Evolutionary conservation across 2,329 filamentous ascomycete genomes (phyloP).

Genomic region (Fusarium sp.): DNA sequence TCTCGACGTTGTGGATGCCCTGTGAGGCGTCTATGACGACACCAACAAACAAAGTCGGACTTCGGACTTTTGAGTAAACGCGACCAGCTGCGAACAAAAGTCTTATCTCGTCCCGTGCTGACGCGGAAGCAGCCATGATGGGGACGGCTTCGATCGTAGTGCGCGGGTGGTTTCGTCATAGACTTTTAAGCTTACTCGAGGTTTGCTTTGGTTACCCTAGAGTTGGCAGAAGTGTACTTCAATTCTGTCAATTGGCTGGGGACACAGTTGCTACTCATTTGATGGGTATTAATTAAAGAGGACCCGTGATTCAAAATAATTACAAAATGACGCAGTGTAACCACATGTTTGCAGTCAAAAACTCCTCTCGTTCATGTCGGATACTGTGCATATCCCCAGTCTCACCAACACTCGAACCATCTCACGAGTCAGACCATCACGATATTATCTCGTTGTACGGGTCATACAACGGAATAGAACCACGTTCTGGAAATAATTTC

Average conservation of each 20-base stretch:
- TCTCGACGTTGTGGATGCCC: background rate
- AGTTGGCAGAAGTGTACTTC: background rate
- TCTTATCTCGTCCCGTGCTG: background rate
- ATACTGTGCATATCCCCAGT: background rate
- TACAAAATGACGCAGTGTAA: background rate
- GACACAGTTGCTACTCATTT: background rate
- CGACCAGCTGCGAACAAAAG: conserved; percentile 3
- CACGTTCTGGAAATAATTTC: background rate
- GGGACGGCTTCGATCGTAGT: background rate
- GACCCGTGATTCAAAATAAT: background rate
- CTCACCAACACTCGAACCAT: background rate
- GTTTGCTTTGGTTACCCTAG: conserved; percentile 10
- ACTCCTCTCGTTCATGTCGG: background rate
- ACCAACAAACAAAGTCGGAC: conserved; percentile 18
- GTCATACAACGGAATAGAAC: background rate
- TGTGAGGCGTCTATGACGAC: conserved; percentile 34
- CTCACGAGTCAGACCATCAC: background rate
- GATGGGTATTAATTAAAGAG: background rate
- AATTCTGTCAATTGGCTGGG: background rate
- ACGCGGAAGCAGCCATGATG: background rate
- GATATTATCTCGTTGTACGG: background rate
- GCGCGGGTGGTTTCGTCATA: conserved; percentile 24
- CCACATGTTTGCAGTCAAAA: background rate
- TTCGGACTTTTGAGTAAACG: conserved; percentile 31
- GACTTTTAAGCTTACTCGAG: conserved; percentile 22